These are phyloP conservation scores for Rhizopogon vesiculosus DNA, from an alignment of 768 basidiomycete genomes.

Conservation along the genomic window DNA sequence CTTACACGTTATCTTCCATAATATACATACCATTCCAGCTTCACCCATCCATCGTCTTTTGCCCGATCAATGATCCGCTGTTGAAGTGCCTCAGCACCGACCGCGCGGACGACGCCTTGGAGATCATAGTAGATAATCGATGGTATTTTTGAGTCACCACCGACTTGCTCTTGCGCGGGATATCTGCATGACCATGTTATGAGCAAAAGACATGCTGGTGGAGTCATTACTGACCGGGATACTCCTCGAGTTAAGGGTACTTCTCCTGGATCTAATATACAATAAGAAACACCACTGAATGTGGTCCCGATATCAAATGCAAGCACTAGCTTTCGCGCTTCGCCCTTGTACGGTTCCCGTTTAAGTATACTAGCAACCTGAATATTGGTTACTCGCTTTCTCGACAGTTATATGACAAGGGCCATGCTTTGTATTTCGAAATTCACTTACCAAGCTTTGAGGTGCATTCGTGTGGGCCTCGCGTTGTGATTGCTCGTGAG, in stretches of 20 bases:
- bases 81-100: constrained; percentile 38
- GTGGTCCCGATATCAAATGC: constrained; percentile 43
- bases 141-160: constrained; percentile 45
- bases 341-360: constrained; percentile 30
- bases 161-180: constrained; percentile 41
- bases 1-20: neutral
- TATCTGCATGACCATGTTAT: constrained; percentile 27
- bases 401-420: no score
- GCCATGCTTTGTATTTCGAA: no score
- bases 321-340: constrained; percentile 35
- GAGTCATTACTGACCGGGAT: constrained; percentile 15
- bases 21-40: constrained; percentile 34
- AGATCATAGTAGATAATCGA: constrained; percentile 44
- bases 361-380: constrained; percentile 17
- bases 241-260: constrained; percentile 26
- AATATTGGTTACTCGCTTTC: no score
- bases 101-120: constrained; percentile 31
- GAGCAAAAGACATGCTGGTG: neutral
- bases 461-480: no score
- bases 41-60: constrained; percentile 31
- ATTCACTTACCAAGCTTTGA: no score
- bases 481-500: no score
- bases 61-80: constrained; percentile 32
- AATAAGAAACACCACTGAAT: constrained; percentile 35
- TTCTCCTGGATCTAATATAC: constrained; percentile 31